These are phyloP conservation scores for Coniella lustricola DNA, from an alignment of 2,329 filamentous ascomycete species.

Conservation along the genomic window DNA sequence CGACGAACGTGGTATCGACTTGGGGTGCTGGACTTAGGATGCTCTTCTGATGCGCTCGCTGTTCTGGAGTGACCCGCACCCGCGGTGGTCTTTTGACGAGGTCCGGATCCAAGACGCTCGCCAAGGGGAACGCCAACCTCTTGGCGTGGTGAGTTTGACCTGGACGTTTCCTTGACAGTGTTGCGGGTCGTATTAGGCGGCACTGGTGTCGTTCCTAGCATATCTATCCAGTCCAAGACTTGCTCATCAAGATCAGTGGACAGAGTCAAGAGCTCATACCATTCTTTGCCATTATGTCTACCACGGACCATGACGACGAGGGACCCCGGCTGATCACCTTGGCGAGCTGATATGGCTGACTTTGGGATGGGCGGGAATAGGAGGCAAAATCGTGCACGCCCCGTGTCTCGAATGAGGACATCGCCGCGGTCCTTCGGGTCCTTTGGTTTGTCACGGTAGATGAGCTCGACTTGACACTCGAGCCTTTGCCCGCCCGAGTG, in stretches of 20 bases:
- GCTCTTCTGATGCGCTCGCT: slow-evolving; percentile 14
- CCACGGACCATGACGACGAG: slow-evolving; percentile 85
- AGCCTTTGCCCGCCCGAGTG: slow-evolving; percentile 89
- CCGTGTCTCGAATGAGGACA: slow-evolving; percentile 87
- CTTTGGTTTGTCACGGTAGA: slow-evolving; percentile 74
- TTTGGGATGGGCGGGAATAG: slow-evolving; percentile 83
- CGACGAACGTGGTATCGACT: slow-evolving; percentile 28
- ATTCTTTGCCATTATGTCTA: slow-evolving; percentile 55
- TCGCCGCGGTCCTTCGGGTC: slow-evolving; percentile 66
- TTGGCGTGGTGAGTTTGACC: slow-evolving; percentile 1
- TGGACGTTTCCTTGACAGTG: not conserved
- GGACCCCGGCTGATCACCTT: slow-evolving; percentile 61
- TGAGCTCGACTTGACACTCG: slow-evolving; percentile 80
- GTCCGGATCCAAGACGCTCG: slow-evolving; percentile 18
- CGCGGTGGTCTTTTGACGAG: slow-evolving; percentile 6
- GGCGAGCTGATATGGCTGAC: slow-evolving; percentile 69
- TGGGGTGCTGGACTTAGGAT: slow-evolving; percentile 28
- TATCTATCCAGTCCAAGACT: slow-evolving; percentile 77
- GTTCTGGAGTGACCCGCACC: slow-evolving; percentile 18
- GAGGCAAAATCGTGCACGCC: slow-evolving; percentile 67
- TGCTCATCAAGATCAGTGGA: slow-evolving; percentile 69
- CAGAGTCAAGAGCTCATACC: slow-evolving; percentile 80
- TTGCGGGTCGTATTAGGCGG: slow-evolving; percentile 30
- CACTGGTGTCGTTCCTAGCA: slow-evolving; percentile 53
- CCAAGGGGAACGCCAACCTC: slow-evolving; percentile 26